Evolutionary conservation across 164 flowering plant species (phyloP).

Genomic region (Chimonanthus praecox): DNA sequence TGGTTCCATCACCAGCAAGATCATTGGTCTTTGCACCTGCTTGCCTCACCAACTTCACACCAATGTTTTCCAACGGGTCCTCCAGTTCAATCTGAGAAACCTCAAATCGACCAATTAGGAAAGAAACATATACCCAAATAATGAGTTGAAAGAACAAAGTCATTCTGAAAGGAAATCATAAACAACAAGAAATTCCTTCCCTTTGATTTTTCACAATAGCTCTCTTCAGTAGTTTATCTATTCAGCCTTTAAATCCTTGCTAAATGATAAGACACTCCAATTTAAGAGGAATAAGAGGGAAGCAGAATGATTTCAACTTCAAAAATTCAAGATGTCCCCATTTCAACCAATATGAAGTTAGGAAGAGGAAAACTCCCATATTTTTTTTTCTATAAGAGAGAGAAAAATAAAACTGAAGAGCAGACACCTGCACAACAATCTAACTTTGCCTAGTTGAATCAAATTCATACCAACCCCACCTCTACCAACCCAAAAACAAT

Average conservation of each 20-base stretch:
- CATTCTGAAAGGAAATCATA: neutral
- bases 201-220: neutral
- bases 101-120: neutral
- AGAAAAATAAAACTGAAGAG: too few species aligned
- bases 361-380: too few species aligned
- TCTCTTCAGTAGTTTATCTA: neutral
- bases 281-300: too few species aligned
- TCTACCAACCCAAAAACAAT: too few species aligned
- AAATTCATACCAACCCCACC: too few species aligned
- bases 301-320: too few species aligned
- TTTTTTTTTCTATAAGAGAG: too few species aligned
- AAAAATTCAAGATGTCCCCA: too few species aligned
- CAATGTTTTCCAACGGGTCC: conserved; percentile 86
- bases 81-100: conserved; percentile 64
- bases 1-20: conserved; percentile 89
- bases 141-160: neutral
- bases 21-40: conserved; percentile 92
- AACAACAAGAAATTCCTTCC: neutral
- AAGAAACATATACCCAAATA: neutral
- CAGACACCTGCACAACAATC: too few species aligned
- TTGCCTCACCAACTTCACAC: conserved; percentile 79
- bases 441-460: too few species aligned
- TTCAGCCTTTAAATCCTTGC: neutral
- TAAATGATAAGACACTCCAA: too few species aligned
- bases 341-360: too few species aligned